A percentile compares a stretch with the other conserved stretches of the same genome.
phyloP scores from a whole-genome alignment of 305 asterid species.

The Fraxinus floribunda region DNA sequence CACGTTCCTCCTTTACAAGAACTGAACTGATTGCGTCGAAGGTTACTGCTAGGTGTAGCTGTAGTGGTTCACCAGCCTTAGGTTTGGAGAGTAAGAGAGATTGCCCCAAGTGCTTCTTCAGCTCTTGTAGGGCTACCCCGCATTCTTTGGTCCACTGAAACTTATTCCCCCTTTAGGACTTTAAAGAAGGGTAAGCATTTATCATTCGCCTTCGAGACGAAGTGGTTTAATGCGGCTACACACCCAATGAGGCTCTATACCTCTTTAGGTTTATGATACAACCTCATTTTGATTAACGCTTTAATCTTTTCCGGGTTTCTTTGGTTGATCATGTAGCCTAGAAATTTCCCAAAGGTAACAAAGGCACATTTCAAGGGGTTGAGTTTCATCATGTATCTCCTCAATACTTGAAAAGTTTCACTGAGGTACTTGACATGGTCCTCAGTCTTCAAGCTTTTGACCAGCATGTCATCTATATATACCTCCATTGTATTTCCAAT shows the following conservation, averaged over 20 bases:
- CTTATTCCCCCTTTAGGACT: too few relatives aligned
- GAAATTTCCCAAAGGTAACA: too few relatives aligned
- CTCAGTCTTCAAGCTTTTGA: background rate
- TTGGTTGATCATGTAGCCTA: background rate
- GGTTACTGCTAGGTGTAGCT: background rate
- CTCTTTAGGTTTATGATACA: background rate
- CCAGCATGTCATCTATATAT: background rate
- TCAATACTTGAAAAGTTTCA: too few relatives aligned
- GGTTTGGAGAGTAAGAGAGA: background rate
- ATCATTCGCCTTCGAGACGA: background rate
- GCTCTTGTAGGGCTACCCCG: background rate
- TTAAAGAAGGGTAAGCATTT: background rate
- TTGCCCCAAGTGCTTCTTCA: background rate
- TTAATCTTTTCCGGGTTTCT: background rate
- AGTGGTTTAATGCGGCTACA: background rate
- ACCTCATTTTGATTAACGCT: too few relatives aligned
- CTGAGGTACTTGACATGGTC: background rate
- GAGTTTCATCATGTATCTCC: background rate
- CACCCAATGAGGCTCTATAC: background rate
- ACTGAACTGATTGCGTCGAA: too few relatives aligned
- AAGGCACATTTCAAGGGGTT: background rate
- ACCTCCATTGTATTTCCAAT: background rate
- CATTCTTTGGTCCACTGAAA: background rate
- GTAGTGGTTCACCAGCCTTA: background rate
- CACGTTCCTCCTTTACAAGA: background rate